Evolutionary conservation across 371 early-diverging fungal genomes (phyloP).

Genomic region (Apophysomyces ossiformis): DNA sequence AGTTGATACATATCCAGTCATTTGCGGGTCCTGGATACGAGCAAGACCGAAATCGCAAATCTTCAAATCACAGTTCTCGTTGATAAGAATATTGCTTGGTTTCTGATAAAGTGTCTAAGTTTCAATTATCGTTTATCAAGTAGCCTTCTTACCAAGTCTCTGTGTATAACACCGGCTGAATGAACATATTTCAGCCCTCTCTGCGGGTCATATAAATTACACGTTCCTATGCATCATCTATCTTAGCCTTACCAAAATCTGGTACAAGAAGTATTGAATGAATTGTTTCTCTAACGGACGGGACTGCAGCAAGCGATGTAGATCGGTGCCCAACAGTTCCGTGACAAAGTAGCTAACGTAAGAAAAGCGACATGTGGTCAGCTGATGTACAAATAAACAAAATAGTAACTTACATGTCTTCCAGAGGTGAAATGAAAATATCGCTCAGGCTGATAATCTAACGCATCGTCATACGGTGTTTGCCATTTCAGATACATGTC

Average conservation of each 20-base stretch:
- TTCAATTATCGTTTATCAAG: background rate
- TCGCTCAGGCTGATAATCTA: constrained; percentile 86
- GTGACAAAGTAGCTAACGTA: constrained; percentile 87
- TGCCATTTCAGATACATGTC: background rate
- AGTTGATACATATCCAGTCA: constrained; percentile 97
- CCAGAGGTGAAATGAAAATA: constrained; percentile 90
- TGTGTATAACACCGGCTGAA: constrained; percentile 93
- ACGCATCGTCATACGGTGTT: background rate
- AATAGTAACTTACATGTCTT: constrained; percentile 76
- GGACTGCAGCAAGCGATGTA: constrained; percentile 88
- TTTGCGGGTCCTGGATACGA: constrained; percentile 89
- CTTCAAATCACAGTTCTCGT: constrained; percentile 96
- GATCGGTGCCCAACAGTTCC: constrained; percentile 91
- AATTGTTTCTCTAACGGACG: constrained; percentile 92
- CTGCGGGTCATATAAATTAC: constrained; percentile 31
- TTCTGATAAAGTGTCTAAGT: constrained; percentile 58
- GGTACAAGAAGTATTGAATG: constrained; percentile 95
- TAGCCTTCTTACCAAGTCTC: constrained; percentile 76
- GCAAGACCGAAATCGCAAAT: constrained; percentile 98
- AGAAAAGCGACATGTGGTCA: background rate
- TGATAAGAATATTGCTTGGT: constrained; percentile 95
- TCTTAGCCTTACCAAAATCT: constrained; percentile 72
- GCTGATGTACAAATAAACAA: constrained; percentile 4
- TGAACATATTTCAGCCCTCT: constrained; percentile 92
- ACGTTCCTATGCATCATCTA: background rate